Evolutionary conservation across 139 green algal genomes (phyloP).

Genomic region (Nannochloris sp.): DNA sequence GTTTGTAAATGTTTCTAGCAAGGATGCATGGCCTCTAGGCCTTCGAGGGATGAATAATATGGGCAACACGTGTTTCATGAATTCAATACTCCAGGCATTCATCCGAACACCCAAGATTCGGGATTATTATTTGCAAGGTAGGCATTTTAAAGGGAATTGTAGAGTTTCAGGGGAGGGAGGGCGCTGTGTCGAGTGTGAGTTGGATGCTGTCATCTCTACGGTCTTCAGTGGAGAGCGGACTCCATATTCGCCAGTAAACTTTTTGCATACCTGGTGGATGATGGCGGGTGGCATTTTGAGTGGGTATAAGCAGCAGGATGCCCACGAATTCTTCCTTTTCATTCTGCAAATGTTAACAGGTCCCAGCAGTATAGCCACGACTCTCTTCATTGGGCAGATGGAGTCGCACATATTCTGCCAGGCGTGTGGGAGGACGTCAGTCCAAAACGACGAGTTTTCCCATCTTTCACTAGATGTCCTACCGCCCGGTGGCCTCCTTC

Average conservation of each 20-base stretch:
- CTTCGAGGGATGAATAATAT: conserved; percentile 87
- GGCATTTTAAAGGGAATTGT: conserved; percentile 46
- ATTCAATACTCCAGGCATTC: conserved; percentile 82
- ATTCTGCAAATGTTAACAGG: conserved; percentile 33
- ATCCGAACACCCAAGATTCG: conserved; percentile 68
- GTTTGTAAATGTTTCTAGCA: neutral
- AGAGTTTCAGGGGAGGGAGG: conserved; percentile 9
- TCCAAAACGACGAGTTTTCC: conserved; percentile 66
- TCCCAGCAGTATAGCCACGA: conserved; percentile 18
- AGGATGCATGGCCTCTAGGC: conserved; percentile 32
- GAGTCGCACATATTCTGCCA: conserved; percentile 73
- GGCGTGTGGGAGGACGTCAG: conserved; percentile 67
- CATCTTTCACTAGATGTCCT: conserved; percentile 76
- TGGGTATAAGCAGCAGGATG: conserved; percentile 59
- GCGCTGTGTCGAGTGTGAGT: conserved; percentile 31
- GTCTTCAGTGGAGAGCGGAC: conserved; percentile 43
- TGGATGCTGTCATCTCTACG: conserved; percentile 50
- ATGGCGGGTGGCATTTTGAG: conserved; percentile 30
- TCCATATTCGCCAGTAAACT: conserved; percentile 47
- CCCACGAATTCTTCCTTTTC: conserved; percentile 90
- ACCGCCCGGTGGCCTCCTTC: neutral
- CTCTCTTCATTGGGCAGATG: conserved; percentile 69
- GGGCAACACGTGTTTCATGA: conserved; percentile 97
- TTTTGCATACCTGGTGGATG: conserved; percentile 74
- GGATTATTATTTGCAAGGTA: conserved; percentile 59